Evolutionary conservation across 148 eudicot genomes (phyloP), one percentile per base, ranked within the genome.

Genomic region (Vaccinium corymbosum): DNA sequence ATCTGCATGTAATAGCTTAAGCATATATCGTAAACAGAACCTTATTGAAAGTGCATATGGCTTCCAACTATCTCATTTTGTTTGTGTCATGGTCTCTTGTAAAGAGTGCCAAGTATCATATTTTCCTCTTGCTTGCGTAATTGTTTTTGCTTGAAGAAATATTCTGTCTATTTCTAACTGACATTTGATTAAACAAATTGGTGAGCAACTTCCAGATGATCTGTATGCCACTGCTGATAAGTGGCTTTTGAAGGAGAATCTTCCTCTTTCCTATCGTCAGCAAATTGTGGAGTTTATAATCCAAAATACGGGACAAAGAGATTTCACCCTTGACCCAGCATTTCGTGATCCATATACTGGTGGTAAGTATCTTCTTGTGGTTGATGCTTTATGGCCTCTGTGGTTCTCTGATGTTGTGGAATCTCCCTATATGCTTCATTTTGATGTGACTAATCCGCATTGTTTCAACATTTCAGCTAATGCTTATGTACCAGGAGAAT

Each of bases 301-400:
- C 77, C 90, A 92, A 84, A 94, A 94, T 81, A 87, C 98, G 73
- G 99, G 99, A 55, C 97, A 97, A 83, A 92, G 82, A 84, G 83
- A 92, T 80, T 89, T 91, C 48, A 77, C 91, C 85, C 88, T 94
- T 81, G 94, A 97, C 92, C 83, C 98, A 87, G 86, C 94, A n/a
- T 97, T 89, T 89, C 89, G 97, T 83, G 99, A 97, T 89, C 99
- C 99, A 61, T 97, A 82, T 84, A 97, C 99, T 82, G 99, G 99
- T 70, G 87, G 99, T 97, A 87, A 93, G 95, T 85, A 79, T 76
- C 48, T 61, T 20, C 49, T 66, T 22, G 25, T 71, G 38, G 73
- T 25, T 72, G 50, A 42, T 83, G 15, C 51, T 49, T 9, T 35
- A 78, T 38, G 27, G 62, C 27, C 61, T n/a, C 11, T 76, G 42